A percentile compares a stretch with the other conserved stretches of the same genome.
phyloP scores from a whole-genome alignment of 2,329 filamentous ascomycete genomes.

The Claviceps sp. region DNA sequence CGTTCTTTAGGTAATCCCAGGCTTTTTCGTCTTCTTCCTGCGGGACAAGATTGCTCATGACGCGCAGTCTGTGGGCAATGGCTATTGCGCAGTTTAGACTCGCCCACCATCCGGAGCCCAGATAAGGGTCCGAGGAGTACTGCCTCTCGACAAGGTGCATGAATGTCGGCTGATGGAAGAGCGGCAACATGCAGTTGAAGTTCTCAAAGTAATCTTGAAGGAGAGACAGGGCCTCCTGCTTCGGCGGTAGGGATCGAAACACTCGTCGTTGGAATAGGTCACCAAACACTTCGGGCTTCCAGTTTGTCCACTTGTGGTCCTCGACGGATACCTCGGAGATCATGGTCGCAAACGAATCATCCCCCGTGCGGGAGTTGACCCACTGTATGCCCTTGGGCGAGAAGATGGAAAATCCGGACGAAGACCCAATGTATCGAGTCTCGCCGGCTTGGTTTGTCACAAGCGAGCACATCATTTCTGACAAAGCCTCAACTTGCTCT shows the following conservation, averaged over 20 bases:
- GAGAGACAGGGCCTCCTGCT: slow-evolving; percentile 75
- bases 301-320: slow-evolving; percentile 91
- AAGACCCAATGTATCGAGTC: slow-evolving; percentile 95
- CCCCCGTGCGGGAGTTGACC: slow-evolving; percentile 97
- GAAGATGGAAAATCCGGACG: slow-evolving; percentile 96
- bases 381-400: slow-evolving; percentile 96
- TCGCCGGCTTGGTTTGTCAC: slow-evolving; percentile 92
- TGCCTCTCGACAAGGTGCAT: slow-evolving; percentile 94
- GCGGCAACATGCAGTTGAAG: slow-evolving; percentile 97
- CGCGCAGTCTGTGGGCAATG: slow-evolving; percentile 81
- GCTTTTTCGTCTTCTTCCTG: slow-evolving; percentile 88
- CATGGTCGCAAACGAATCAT: slow-evolving; percentile 87
- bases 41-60: slow-evolving; percentile 88
- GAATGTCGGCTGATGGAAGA: slow-evolving; percentile 96
- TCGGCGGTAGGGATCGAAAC: slow-evolving; percentile 71
- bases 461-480: slow-evolving; percentile 97
- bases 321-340: slow-evolving; percentile 83
- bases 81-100: slow-evolving; percentile 87
- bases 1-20: slow-evolving; percentile 94
- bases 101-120: slow-evolving; percentile 97
- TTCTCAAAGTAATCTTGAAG: slow-evolving; percentile 94
- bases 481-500: slow-evolving; percentile 72
- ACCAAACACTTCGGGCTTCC: slow-evolving; percentile 94
- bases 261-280: slow-evolving; percentile 80
- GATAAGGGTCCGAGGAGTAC: slow-evolving; percentile 83